Evolutionary conservation across 2,329 filamentous ascomycete genomes (phyloP).

Genomic region (Paecilomyces sp.): DNA sequence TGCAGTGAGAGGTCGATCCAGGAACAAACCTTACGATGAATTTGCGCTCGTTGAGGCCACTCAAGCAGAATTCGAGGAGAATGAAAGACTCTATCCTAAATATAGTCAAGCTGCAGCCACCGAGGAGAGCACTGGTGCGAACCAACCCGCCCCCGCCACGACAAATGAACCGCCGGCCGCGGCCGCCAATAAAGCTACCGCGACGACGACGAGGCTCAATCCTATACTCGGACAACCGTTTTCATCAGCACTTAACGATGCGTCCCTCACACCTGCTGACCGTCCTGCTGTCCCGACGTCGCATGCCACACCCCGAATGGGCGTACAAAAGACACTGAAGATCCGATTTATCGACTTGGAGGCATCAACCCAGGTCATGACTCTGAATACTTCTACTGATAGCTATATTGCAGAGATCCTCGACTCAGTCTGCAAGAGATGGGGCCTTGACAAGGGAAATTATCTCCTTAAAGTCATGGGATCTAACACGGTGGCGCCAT

Average conservation of each 20-base stretch:
- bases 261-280: slow-evolving; percentile 39
- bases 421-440: slow-evolving; percentile 55
- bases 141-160: slow-evolving; percentile 12
- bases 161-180: slow-evolving; percentile 13
- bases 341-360: slow-evolving; percentile 56
- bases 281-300: slow-evolving; percentile 35
- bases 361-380: slow-evolving; percentile 46
- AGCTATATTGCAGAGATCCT: slow-evolving; percentile 63
- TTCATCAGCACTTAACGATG: slow-evolving; percentile 39
- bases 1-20: slow-evolving; percentile 45
- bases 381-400: slow-evolving; percentile 54
- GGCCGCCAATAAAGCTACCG: slow-evolving; percentile 15
- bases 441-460: slow-evolving; percentile 58
- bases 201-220: slow-evolving; percentile 23
- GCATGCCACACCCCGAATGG: slow-evolving; percentile 48
- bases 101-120: slow-evolving; percentile 31
- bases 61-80: slow-evolving; percentile 48
- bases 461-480: slow-evolving; percentile 57
- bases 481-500: slow-evolving; percentile 56
- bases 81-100: slow-evolving; percentile 50
- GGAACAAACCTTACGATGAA: slow-evolving; percentile 60
- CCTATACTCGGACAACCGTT: slow-evolving; percentile 41
- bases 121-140: slow-evolving; percentile 21
- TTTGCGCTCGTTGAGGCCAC: slow-evolving; percentile 58
- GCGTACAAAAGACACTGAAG: slow-evolving; percentile 50